Percentiles rank a stretch among this genome's conserved stretches.
Evolutionary conservation across 805 yeast species (phyloP).

Genomic region (Saccharomycopsis synnaedendra): DNA sequence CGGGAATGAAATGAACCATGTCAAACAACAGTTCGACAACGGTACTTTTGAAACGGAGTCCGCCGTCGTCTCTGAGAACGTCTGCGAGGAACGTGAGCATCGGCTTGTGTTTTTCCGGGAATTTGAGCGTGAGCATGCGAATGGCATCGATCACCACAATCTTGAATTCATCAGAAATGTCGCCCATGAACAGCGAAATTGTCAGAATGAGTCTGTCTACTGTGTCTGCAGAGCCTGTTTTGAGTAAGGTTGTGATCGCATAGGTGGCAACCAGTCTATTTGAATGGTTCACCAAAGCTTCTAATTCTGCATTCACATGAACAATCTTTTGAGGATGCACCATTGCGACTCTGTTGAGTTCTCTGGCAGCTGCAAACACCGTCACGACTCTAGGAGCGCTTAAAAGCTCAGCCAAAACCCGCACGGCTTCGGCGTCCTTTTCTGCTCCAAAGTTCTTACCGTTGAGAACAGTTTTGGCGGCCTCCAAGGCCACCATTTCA

Average conservation of each 20-base stretch:
- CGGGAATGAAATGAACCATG: constrained; percentile 77
- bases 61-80: constrained; percentile 84
- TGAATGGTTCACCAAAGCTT: constrained; percentile 73
- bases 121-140: constrained; percentile 81
- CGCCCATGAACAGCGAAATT: constrained; percentile 81
- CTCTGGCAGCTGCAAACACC: constrained; percentile 87
- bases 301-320: constrained; percentile 76
- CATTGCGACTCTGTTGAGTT: constrained; percentile 76
- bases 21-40: constrained; percentile 91
- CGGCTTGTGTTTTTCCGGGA: constrained; percentile 80
- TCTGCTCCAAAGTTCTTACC: constrained; percentile 47
- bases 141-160: constrained; percentile 92
- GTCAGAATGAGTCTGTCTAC: constrained; percentile 85
- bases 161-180: constrained; percentile 92
- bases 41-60: constrained; percentile 70
- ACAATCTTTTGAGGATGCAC: constrained; percentile 63
- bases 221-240: constrained; percentile 83
- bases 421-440: constrained; percentile 59
- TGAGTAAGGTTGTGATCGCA: constrained; percentile 90
- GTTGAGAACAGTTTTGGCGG: constrained; percentile 61
- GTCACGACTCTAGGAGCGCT: constrained; percentile 84
- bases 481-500: constrained; percentile 88
- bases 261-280: constrained; percentile 91
- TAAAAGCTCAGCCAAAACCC: constrained; percentile 63
- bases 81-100: constrained; percentile 76